Percentiles rank a stretch among this genome's conserved stretches.
These are phyloP conservation scores for peach (Prunus persica) DNA, from an alignment of 306 rosid species.

Conservation along the genomic window Prunus_persica_NCBIv2 NC_034009.1:47570001-47570500, in stretches of 20 bases:
- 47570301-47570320: slow-evolving; percentile 52
- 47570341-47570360: slow-evolving; percentile 36
- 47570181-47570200: slow-evolving; percentile 73
- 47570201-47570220: slow-evolving; percentile 13
- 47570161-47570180: slow-evolving; percentile 93
- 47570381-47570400: slow-evolving; percentile 56
- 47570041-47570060: slow-evolving; percentile 7
- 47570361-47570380: slow-evolving; percentile 32
- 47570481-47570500: not conserved
- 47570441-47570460: slow-evolving; percentile 76
- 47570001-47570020: no score
- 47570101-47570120: slow-evolving; percentile 78
- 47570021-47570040: not conserved
- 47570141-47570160: slow-evolving; percentile 92
- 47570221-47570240: slow-evolving; percentile 5
- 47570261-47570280: slow-evolving; percentile 23
- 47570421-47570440: slow-evolving; percentile 63
- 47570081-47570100: slow-evolving; percentile 85
- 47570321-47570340: slow-evolving; percentile 29
- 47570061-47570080: slow-evolving; percentile 26
- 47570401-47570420: slow-evolving; percentile 74
- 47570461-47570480: slow-evolving; percentile 57
- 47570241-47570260: slow-evolving; percentile 11
- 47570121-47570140: slow-evolving; percentile 87
- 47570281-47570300: slow-evolving; percentile 94